Evolutionary conservation across 140 eudicot genomes (phyloP).

Genomic region (Erigeron philadelphicus): DNA sequence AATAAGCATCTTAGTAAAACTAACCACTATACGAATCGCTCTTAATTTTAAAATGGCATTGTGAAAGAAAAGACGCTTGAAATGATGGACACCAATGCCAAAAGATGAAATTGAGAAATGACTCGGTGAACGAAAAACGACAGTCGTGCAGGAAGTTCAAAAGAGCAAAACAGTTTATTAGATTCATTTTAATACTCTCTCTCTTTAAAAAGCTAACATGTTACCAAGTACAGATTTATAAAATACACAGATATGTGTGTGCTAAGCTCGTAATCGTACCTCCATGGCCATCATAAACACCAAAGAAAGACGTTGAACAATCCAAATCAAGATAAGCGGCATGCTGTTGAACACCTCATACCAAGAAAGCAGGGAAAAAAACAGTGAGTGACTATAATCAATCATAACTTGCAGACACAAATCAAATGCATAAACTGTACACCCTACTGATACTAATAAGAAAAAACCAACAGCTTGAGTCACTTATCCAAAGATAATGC

Average conservation of each 20-base stretch:
- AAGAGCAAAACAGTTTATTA: not conserved
- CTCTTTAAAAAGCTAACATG: conserved; percentile 8
- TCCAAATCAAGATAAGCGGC: conserved; percentile 82
- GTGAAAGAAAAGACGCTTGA: not conserved
- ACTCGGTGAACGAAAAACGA: conserved; percentile 12
- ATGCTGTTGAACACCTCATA: conserved; percentile 59
- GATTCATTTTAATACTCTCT: not conserved
- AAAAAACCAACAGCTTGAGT: conserved; percentile 11
- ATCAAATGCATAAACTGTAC: conserved; percentile 18
- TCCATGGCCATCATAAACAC: conserved; percentile 99
- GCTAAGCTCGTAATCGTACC: conserved; percentile 39
- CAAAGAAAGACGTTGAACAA: conserved; percentile 76
- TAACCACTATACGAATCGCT: not conserved
- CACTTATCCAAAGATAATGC: not conserved
- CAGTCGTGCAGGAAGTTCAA: conserved; percentile 5
- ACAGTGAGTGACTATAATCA: conserved; percentile 16
- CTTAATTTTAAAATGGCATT: too few relatives aligned
- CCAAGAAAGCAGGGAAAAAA: conserved; percentile 25
- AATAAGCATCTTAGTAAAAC: conserved; percentile 9
- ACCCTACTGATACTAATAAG: conserved; percentile 13
- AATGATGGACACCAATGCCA: conserved; percentile 3
- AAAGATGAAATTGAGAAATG: conserved; percentile 8
- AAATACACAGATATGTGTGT: conserved; percentile 1
- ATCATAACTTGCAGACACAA: conserved; percentile 13
- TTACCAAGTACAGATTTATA: conserved; percentile 1